Evolutionary conservation across 768 basidiomycete genomes (phyloP), one percentile per base, ranked within the genome.

Genomic region (Pholiota molesta): DNA sequence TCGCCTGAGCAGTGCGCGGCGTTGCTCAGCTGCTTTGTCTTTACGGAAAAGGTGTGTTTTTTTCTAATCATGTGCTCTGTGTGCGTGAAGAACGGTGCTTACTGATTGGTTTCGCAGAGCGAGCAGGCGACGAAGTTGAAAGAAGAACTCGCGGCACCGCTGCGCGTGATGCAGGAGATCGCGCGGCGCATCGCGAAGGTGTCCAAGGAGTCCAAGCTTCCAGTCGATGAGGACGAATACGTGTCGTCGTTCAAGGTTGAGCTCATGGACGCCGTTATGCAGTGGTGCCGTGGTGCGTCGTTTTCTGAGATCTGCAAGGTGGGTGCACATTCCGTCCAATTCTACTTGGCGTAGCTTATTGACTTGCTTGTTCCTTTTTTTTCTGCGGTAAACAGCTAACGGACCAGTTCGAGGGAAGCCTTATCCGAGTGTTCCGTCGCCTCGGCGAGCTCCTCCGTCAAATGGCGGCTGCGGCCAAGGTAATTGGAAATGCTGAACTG

Each of bases 241-340:
- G 94, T 99, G 1, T 83, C 89, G 57, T 94, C 92, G 11, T 99
- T 99, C 87, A 99, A 98, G 76, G 94, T 97, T 19, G 97, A 98
- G 71, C 86, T 99, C 54, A 99, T 99, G 95, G 97, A 99, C 65
- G 94, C 93, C 0, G 97, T 99, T 10, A 83, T 95, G 37, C 92
- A 95, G 63, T 99, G 97, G 97, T 99, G 97, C 78, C 88, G 94
- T n/a, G 97, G 97, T 4, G 93, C 95, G 16, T 94, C 93, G 28
- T 99, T 99, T 76, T 81, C 91, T 0, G 97, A 99, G 26, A 95
- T 98, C 59, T 95, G 93, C 85, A 97, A 97, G 86, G 96, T 92
- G 45, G 31, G 83, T 67, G 8, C 4, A 19, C 19, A 59, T 29
- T 53, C 44, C 5, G 42, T 51, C n/a, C 31, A 31, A 9, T 21